phyloP scores from a whole-genome alignment of 805 yeast species.

The Sugiyamaella floridensis region DNA sequence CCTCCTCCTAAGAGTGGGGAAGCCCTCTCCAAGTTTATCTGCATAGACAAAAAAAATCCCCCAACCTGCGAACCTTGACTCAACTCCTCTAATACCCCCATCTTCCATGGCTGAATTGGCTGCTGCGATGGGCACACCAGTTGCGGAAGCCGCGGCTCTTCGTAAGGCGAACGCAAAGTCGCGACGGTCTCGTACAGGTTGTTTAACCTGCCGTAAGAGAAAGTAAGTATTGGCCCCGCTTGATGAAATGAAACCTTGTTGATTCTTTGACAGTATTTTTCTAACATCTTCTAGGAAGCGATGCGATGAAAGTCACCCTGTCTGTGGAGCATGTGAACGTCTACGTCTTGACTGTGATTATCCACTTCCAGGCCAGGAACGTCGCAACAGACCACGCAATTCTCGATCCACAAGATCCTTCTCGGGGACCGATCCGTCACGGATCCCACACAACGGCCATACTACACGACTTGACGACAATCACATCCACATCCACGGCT shows the following conservation, averaged over 20 bases:
- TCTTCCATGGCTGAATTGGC: not conserved
- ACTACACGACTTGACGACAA: not conserved
- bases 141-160: not conserved
- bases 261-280: no score
- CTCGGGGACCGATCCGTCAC: no score
- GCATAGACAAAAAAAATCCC: not conserved
- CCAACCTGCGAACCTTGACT: not conserved
- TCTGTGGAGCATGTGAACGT: slow-evolving; percentile 61
- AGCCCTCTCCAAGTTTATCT: not conserved
- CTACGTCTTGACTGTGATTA: slow-evolving; percentile 59
- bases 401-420: not conserved
- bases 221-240: slow-evolving; percentile 40
- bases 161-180: not conserved
- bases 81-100: no score
- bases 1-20: not conserved
- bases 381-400: slow-evolving; percentile 33
- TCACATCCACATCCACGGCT: slow-evolving; percentile 1
- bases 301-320: slow-evolving; percentile 66
- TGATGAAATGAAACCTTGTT: no score
- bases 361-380: slow-evolving; percentile 65
- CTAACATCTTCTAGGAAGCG: slow-evolving; percentile 37
- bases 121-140: not conserved
- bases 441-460: not conserved
- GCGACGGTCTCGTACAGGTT: slow-evolving; percentile 41
- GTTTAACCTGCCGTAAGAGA: slow-evolving; percentile 68